Base-by-base conservation (phyloP, 768 basidiomycete species). In the Sporobolomyces roseus region DNA sequence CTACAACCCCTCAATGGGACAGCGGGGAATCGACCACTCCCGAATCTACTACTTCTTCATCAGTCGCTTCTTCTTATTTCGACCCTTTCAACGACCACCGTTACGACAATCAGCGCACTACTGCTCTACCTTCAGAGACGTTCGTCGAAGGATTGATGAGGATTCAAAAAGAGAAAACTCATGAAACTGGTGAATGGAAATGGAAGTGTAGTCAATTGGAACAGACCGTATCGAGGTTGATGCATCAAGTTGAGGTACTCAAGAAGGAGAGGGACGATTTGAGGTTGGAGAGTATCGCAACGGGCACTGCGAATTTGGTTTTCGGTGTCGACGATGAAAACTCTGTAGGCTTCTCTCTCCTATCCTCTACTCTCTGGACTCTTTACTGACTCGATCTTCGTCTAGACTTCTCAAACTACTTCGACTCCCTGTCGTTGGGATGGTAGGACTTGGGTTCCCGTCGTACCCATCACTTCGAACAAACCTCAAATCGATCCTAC, bases 401-500 rank as follows among this genome's bases (percentile, higher is more conserved):
- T 46, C 45, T 23, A 13, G 12, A 46, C 45, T 46, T 7, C 45
- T 46, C 21, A 10, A 46, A 13, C 21, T 46, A 13, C 45, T 46
- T 48, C 56, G 0, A 53, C 38, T 1, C 58, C 64, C 2, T 59
- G 56, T 33, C 45, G n/a, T 35, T 65, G 64, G 64, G 56, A 49
- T 55, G 64, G 55, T 19, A 27, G 27, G 29, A 10, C 17, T n/a
- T 70, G 64, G 64, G 29, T 23, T 32, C 58, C 64, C 1, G 8
- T 62, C 19, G 53, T 49, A 8, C 29, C 46, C 1, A n/a, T 30
- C 0, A 32, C 25, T 3, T 8, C 32, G 38, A 2, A 51, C 43
- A 27, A 23, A 29, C 38, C 61, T 43, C 60, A 68, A 41, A 66
- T 73, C 53, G 64, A 73, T 45, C 61, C 67, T 14, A 38, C 30